These are phyloP conservation scores for Hypoxylon fragiforme DNA, from an alignment of 495 filamentous ascomycete species.

Conservation along the genomic window DNA sequence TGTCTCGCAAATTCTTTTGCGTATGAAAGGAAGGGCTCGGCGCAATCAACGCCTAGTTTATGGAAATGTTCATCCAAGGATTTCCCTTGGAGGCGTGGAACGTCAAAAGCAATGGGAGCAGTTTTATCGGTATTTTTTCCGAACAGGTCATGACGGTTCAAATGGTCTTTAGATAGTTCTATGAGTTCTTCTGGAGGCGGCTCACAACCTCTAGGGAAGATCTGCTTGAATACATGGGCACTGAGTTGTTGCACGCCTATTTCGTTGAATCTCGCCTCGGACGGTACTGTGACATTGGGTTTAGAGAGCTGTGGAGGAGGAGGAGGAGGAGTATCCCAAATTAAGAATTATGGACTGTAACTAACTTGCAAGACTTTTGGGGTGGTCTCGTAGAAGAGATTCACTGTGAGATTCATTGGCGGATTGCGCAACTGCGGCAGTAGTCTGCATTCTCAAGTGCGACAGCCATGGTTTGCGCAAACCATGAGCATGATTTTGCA, in stretches of 20 bases:
- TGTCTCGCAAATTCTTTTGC: conserved; percentile 72
- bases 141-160: conserved; percentile 83
- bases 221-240: conserved; percentile 75
- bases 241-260: conserved; percentile 94
- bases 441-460: conserved; percentile 46
- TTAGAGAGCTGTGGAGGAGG: conserved; percentile 27
- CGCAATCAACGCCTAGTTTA: conserved; percentile 83
- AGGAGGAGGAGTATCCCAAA: too few relatives aligned
- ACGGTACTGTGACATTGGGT: conserved; percentile 49
- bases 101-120: conserved; percentile 79
- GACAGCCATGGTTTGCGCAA: conserved; percentile 26
- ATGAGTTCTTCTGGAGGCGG: conserved; percentile 68
- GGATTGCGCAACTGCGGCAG: conserved; percentile 21
- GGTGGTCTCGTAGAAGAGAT: conserved; percentile 21
- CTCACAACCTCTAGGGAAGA: conserved; percentile 62
- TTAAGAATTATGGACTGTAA: too few relatives aligned
- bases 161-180: conserved; percentile 76
- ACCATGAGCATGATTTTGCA: conserved; percentile 19
- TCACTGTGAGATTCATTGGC: conserved; percentile 7
- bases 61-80: conserved; percentile 95
- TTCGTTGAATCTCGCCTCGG: conserved; percentile 76
- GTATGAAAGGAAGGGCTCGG: conserved; percentile 79
- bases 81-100: conserved; percentile 76
- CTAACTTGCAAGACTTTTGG: conserved; percentile 41
- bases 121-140: conserved; percentile 82